Conservation (phyloP, 2,329 filamentous ascomycete genomes). For the Epichloe bromicola region DNA sequence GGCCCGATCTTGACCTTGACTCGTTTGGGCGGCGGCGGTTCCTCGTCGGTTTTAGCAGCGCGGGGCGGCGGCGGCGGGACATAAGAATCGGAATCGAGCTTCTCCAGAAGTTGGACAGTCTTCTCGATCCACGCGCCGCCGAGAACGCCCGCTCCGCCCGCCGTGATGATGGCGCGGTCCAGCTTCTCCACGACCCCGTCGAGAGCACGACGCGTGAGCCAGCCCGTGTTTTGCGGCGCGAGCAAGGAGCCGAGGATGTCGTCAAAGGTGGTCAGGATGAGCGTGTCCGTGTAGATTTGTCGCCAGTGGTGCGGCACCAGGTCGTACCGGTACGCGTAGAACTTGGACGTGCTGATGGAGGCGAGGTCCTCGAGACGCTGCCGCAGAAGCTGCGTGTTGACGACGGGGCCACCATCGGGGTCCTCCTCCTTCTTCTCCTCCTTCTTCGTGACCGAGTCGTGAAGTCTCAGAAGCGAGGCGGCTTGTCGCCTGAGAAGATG, state of each 20-base stretch:
- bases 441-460: constrained; percentile 7
- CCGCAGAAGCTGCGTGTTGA: constrained; percentile 16
- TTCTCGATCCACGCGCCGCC: constrained; percentile 38
- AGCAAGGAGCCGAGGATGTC: constrained; percentile 14
- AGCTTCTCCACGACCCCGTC: constrained; percentile 49
- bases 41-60: background rate
- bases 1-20: background rate
- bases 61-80: background rate
- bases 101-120: constrained; percentile 31
- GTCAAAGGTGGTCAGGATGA: constrained; percentile 46
- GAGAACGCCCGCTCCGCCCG: constrained; percentile 48
- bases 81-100: constrained; percentile 9
- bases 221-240: background rate
- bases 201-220: constrained; percentile 21
- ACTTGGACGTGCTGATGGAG: constrained; percentile 47
- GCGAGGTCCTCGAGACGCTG: constrained; percentile 43
- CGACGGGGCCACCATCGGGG: background rate
- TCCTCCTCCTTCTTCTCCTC: background rate
- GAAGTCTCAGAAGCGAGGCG: constrained; percentile 10
- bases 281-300: constrained; percentile 57
- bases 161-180: constrained; percentile 65
- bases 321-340: constrained; percentile 57
- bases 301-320: constrained; percentile 57
- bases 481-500: constrained; percentile 20
- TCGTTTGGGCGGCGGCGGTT: constrained; percentile 11